These are phyloP conservation scores for Mortierella claussenii DNA, from an alignment of 192 early-diverging fungal genomes.

Conservation along the genomic window DNA sequence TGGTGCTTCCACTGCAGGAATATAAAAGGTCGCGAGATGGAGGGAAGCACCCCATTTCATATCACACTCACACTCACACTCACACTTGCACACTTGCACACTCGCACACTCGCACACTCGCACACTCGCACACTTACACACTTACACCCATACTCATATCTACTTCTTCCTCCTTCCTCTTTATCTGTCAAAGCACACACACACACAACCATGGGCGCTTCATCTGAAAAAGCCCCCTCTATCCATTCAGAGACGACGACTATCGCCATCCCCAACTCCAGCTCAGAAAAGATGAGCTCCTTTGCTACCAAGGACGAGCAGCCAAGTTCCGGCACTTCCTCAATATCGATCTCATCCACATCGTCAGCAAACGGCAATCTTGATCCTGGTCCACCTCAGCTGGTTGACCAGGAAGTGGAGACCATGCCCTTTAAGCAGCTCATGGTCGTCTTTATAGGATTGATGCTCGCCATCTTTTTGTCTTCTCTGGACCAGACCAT, in stretches of 20 bases:
- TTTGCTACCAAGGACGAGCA: too few species aligned
- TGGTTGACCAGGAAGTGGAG: slow-evolving; percentile 5
- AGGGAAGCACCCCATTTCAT: too few species aligned
- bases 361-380: slow-evolving; percentile 7
- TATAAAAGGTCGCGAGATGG: too few species aligned
- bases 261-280: too few species aligned
- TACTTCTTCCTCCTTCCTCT: too few species aligned
- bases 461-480: slow-evolving; percentile 67
- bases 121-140: too few species aligned
- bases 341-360: neutral
- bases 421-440: slow-evolving; percentile 38
- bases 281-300: too few species aligned
- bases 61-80: too few species aligned
- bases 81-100: too few species aligned
- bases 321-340: neutral
- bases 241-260: slow-evolving; percentile 1
- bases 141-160: too few species aligned
- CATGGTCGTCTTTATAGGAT: slow-evolving; percentile 49
- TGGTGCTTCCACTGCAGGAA: too few species aligned
- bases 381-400: slow-evolving; percentile 20
- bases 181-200: neutral
- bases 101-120: too few species aligned
- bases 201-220: neutral
- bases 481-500: slow-evolving; percentile 82
- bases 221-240: slow-evolving; percentile 1